Conservation (phyloP, 1,284 basidiomycete genomes). For the Ceratobasidium sp. region DNA sequence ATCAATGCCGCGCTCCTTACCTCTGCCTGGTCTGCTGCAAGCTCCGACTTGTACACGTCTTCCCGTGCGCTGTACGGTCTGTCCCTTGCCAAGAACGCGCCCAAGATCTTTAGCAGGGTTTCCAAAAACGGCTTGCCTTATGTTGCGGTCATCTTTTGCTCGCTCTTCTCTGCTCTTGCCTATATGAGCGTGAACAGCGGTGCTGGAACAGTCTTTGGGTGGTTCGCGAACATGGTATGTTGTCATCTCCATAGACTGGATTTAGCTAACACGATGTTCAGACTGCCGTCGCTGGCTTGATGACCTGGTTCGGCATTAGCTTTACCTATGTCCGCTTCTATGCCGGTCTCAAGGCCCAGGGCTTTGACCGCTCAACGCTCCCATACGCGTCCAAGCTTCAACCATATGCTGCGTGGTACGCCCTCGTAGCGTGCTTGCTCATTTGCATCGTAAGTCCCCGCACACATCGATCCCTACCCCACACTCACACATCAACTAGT, state of each 20-base stretch:
- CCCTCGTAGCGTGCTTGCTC: slow-evolving; percentile 65
- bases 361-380: slow-evolving; percentile 72
- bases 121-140: slow-evolving; percentile 82
- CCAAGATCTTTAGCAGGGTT: slow-evolving; percentile 76
- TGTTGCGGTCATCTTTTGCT: slow-evolving; percentile 74
- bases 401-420: slow-evolving; percentile 82
- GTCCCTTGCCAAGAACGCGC: slow-evolving; percentile 81
- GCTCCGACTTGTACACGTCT: slow-evolving; percentile 84
- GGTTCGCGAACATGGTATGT: slow-evolving; percentile 76
- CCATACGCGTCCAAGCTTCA: slow-evolving; percentile 75
- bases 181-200: slow-evolving; percentile 75
- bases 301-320: slow-evolving; percentile 89
- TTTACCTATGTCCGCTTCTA: slow-evolving; percentile 86
- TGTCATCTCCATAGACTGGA: slow-evolving; percentile 21
- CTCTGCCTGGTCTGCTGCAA: slow-evolving; percentile 89
- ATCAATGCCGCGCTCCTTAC: slow-evolving; percentile 90
- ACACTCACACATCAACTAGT: slow-evolving; percentile 58
- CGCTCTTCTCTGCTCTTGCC: slow-evolving; percentile 78
- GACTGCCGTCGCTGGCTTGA: slow-evolving; percentile 66
- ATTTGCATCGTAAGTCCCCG: slow-evolving; percentile 74
- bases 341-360: slow-evolving; percentile 79
- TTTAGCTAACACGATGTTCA: slow-evolving; percentile 41
- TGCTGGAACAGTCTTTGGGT: slow-evolving; percentile 78
- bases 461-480: not conserved
- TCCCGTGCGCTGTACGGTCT: slow-evolving; percentile 87